phyloP scores from a whole-genome alignment of 768 basidiomycete genomes.

The Leccinum truebloodii region DNA sequence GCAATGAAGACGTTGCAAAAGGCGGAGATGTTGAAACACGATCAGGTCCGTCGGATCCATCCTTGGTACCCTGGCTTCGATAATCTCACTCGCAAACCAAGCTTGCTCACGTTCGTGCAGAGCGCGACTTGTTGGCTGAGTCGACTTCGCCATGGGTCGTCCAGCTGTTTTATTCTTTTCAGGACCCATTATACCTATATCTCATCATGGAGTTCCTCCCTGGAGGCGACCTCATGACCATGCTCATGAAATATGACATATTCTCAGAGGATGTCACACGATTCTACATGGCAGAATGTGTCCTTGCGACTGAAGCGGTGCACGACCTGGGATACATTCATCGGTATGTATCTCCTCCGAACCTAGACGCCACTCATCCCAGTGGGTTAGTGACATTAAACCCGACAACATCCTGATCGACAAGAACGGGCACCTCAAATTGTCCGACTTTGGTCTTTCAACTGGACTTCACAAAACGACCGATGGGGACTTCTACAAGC shows the following conservation, averaged over 20 bases:
- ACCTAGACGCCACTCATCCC: constrained; percentile 3
- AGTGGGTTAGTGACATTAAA: constrained; percentile 83
- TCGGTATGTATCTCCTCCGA: constrained; percentile 56
- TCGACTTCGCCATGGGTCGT: constrained; percentile 98
- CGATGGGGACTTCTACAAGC: constrained; percentile 92
- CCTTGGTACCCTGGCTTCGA: not conserved
- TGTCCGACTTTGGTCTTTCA: constrained; percentile 97
- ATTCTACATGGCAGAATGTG: constrained; percentile 99
- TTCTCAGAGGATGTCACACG: constrained; percentile 98
- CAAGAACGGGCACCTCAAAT: constrained; percentile 93
- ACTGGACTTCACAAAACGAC: constrained; percentile 97
- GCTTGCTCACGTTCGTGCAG: constrained; percentile 90
- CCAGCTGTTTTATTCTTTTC: constrained; percentile 97
- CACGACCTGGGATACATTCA: constrained; percentile 99
- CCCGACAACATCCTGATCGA: constrained; percentile 99
- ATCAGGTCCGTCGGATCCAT: constrained; percentile 65
- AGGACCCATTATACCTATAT: constrained; percentile 94
- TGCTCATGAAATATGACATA: constrained; percentile 99
- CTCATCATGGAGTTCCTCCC: constrained; percentile 93
- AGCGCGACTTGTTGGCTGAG: constrained; percentile 94
- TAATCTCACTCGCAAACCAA: constrained; percentile 34
- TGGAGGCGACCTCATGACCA: constrained; percentile 98
- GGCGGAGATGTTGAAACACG: constrained; percentile 98
- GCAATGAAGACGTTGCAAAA: constrained; percentile 99
- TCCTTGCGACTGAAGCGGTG: constrained; percentile 96